A percentile compares a stretch with the other conserved stretches of the same genome.
These are phyloP conservation scores for Epichloe uncinata DNA, from an alignment of 2,329 filamentous ascomycete genomes.

Conservation along the genomic window DNA sequence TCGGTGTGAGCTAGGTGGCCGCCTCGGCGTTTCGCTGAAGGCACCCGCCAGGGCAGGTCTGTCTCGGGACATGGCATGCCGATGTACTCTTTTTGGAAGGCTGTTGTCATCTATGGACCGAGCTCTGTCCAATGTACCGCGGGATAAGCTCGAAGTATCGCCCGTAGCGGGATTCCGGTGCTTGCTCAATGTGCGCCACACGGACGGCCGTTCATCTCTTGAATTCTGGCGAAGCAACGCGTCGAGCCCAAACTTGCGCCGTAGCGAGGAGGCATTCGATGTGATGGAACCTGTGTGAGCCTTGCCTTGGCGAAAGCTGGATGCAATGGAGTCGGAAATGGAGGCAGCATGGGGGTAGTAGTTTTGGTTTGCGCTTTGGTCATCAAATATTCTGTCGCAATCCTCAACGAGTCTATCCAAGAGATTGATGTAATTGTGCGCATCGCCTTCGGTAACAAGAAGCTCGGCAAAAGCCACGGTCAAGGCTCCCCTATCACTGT, in stretches of 20 bases:
- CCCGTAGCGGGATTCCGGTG: slow-evolving; percentile 47
- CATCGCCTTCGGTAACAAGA: slow-evolving; percentile 61
- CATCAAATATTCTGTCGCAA: slow-evolving; percentile 76
- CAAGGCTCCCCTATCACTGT: slow-evolving; percentile 76
- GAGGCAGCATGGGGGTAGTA: slow-evolving; percentile 25
- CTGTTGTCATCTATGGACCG: slow-evolving; percentile 64
- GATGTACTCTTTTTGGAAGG: slow-evolving; percentile 19
- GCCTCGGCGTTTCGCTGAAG: slow-evolving; percentile 42
- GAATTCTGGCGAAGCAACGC: slow-evolving; percentile 65
- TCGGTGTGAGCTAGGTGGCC: slow-evolving; percentile 44
- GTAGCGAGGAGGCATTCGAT: slow-evolving; percentile 76
- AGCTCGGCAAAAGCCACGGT: slow-evolving; percentile 84
- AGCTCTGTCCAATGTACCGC: slow-evolving; percentile 52
- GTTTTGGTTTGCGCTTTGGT: slow-evolving; percentile 31
- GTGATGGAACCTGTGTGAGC: slow-evolving; percentile 61
- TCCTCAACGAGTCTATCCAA: slow-evolving; percentile 83
- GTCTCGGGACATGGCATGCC: slow-evolving; percentile 44
- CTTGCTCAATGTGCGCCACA: slow-evolving; percentile 85
- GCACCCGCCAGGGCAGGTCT: slow-evolving; percentile 47
- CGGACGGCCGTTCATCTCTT: slow-evolving; percentile 61
- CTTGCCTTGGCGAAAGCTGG: slow-evolving; percentile 40
- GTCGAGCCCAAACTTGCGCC: slow-evolving; percentile 73
- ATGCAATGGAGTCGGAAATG: slow-evolving; percentile 46
- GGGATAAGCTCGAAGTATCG: slow-evolving; percentile 52
- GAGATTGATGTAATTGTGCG: slow-evolving; percentile 75